These are phyloP conservation scores for Canavalia ensiformis DNA, from an alignment of 306 rosid genomes.

Conservation along the genomic window DNA sequence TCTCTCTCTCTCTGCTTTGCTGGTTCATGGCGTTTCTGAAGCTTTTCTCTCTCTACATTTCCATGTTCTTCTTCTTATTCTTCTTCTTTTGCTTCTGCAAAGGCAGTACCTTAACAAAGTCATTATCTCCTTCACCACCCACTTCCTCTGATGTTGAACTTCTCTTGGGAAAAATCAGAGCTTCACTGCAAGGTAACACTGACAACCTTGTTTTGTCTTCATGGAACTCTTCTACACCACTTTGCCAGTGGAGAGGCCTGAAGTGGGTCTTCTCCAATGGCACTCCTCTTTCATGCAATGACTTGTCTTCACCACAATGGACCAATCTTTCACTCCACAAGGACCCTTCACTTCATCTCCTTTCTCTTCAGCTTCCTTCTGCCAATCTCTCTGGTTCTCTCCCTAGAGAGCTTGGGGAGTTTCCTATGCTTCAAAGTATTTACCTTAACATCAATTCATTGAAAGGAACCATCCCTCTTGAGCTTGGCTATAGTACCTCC, in stretches of 20 bases:
- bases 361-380: conserved; percentile 89
- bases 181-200: conserved; percentile 75
- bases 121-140: conserved; percentile 49
- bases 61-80: conserved; percentile 50
- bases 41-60: conserved; percentile 54
- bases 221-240: conserved; percentile 81
- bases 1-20: conserved; percentile 45
- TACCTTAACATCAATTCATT: conserved; percentile 81
- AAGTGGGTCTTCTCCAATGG: conserved; percentile 86
- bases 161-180: conserved; percentile 72
- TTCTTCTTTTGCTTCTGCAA: conserved; percentile 47
- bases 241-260: conserved; percentile 98
- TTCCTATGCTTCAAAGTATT: conserved; percentile 83
- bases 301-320: conserved; percentile 85
- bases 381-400: conserved; percentile 95
- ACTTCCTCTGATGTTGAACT: conserved; percentile 79
- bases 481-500: conserved; percentile 84
- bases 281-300: conserved; percentile 67
- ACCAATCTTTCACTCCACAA: conserved; percentile 71
- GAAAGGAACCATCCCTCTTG: conserved; percentile 79
- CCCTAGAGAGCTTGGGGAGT: conserved; percentile 85
- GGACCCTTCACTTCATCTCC: conserved; percentile 79
- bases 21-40: conserved; percentile 61
- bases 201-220: conserved; percentile 78
- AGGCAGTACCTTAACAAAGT: conserved; percentile 9